Evolutionary conservation across 352 stramenopile species (phyloP).

Genomic region (Globisporangium camurandrum): DNA sequence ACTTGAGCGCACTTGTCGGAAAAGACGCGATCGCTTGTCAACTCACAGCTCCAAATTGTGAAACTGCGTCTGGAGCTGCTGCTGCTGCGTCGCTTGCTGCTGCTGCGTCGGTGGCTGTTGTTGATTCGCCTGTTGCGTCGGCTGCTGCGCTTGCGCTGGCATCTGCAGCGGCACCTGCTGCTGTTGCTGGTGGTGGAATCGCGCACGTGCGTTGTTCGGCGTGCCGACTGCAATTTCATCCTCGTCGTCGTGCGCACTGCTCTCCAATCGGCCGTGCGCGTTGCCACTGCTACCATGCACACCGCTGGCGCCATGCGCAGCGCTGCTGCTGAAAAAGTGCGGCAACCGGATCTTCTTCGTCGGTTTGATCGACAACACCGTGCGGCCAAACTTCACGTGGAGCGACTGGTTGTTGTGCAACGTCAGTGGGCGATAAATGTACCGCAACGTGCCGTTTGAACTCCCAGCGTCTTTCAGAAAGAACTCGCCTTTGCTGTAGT

Average conservation of each 20-base stretch:
- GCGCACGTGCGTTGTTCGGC: constrained; percentile 61
- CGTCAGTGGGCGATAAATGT: constrained; percentile 90
- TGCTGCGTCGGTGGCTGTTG: constrained; percentile 22
- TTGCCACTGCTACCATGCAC: constrained; percentile 30
- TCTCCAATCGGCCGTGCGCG: constrained; percentile 32
- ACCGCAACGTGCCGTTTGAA: constrained; percentile 92
- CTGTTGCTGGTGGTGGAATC: constrained; percentile 35
- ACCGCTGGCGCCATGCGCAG: constrained; percentile 14
- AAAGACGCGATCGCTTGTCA: neutral
- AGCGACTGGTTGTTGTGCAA: constrained; percentile 86
- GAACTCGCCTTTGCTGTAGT: constrained; percentile 92
- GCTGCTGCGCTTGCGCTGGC: too few species aligned
- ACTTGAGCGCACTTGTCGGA: neutral
- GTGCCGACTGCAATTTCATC: constrained; percentile 51
- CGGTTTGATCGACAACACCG: constrained; percentile 82
- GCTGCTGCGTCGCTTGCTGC: constrained; percentile 18
- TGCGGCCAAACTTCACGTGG: constrained; percentile 83
- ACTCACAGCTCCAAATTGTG: constrained; percentile 76
- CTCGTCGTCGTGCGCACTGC: constrained; percentile 54
- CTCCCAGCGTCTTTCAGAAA: constrained; percentile 91
- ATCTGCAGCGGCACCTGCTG: constrained; percentile 9
- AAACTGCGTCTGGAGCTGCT: constrained; percentile 49
- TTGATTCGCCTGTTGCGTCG: too few species aligned
- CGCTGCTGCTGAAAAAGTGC: constrained; percentile 64
- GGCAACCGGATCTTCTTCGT: constrained; percentile 85